Conservation (phyloP, 1,284 basidiomycete genomes). For the Pseudozyma hubeiensis region DNA sequence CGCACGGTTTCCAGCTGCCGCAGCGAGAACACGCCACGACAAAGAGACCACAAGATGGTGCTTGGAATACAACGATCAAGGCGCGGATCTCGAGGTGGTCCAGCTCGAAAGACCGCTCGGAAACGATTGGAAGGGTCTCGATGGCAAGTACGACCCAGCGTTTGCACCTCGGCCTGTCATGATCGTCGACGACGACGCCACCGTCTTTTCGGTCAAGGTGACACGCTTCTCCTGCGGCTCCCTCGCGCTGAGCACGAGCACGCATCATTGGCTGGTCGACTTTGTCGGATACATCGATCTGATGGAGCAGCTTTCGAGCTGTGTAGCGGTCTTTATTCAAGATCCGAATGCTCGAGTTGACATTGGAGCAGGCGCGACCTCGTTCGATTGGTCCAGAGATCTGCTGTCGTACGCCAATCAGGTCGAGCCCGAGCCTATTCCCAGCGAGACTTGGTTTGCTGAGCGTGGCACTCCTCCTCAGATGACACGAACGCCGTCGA, state of each 20-base stretch:
- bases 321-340: background rate
- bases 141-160: background rate
- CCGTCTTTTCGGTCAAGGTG: conserved; percentile 6
- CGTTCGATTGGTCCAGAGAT: conserved; percentile 3
- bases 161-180: conserved; percentile 7
- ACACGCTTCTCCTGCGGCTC: conserved; percentile 7
- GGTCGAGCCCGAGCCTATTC: conserved; percentile 1
- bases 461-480: conserved; percentile 4
- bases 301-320: background rate
- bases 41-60: background rate
- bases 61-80: conserved; percentile 11
- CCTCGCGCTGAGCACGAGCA: conserved; percentile 7
- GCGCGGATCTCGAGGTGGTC: conserved; percentile 3
- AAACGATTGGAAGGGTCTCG: conserved; percentile 4
- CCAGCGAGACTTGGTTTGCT: background rate
- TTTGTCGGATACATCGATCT: conserved; percentile 13
- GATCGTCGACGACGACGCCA: conserved; percentile 2
- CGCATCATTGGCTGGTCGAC: conserved; percentile 12
- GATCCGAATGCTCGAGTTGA: background rate
- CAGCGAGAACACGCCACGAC: background rate
- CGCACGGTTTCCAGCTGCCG: conserved; percentile 2
- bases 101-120: conserved; percentile 4
- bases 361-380: background rate
- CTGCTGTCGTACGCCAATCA: conserved; percentile 1
- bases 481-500: background rate